phyloP scores from a whole-genome alignment of 805 yeast genomes.

The Phaffomyces antillensis region DNA sequence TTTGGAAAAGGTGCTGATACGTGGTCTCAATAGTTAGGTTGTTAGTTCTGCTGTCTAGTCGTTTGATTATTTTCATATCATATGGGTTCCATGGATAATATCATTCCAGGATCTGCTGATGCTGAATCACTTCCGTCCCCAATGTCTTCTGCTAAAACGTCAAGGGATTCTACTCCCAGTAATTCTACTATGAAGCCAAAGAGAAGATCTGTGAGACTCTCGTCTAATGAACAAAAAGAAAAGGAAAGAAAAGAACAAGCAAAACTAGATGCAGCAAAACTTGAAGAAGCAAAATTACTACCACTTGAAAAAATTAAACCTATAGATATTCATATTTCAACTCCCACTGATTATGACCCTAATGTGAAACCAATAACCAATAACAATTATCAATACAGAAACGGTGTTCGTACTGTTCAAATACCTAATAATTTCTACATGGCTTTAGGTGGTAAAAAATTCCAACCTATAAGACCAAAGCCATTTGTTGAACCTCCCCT shows the following conservation, averaged over 20 bases:
- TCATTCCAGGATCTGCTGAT: not conserved
- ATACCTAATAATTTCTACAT: no score
- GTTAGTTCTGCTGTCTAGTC: not conserved
- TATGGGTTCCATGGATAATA: not conserved
- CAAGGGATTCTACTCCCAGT: not conserved
- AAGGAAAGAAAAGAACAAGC: not conserved
- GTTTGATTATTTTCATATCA: not conserved
- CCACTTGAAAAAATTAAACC: no score
- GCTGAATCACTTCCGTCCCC: not conserved
- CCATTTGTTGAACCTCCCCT: slow-evolving; percentile 47
- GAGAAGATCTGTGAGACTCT: not conserved
- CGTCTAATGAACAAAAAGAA: not conserved
- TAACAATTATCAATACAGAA: not conserved
- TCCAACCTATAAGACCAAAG: not conserved
- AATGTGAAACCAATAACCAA: not conserved
- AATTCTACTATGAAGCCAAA: not conserved
- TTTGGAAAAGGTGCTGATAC: no score
- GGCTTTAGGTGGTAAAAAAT: no score
- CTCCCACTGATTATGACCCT: no score
- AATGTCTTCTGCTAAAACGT: not conserved
- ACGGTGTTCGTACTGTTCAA: no score
- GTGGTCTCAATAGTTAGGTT: no score
- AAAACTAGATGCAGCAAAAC: no score
- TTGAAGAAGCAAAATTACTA: no score
- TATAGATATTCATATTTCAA: no score